Base-by-base conservation (phyloP, 2,329 filamentous ascomycete species). In the Dactylellina cionopaga region DNA sequence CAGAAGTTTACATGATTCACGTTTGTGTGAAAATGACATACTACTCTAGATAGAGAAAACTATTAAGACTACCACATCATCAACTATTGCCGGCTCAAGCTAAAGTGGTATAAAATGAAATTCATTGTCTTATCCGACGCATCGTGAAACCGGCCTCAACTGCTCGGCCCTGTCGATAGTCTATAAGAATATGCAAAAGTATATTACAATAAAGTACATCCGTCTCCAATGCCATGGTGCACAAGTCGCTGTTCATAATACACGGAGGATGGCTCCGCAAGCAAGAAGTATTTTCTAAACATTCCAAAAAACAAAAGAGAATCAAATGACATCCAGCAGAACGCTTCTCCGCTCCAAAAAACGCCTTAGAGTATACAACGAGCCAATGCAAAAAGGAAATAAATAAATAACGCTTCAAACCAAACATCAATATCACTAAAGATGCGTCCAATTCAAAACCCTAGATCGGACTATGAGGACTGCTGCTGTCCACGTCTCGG, bases 61-160 rank as follows among this genome's bases (percentile, higher is more conserved):
- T n/a, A n/a, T n/a, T n/a, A n/a, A n/a, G n/a, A n/a, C n/a, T n/a
- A n/a, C n/a, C n/a, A n/a, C n/a, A n/a, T n/a, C n/a, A n/a, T n/a
- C n/a, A n/a, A n/a, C n/a, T n/a, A n/a, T n/a, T n/a, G n/a, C n/a
- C n/a, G n/a, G n/a, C n/a, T n/a, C n/a, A n/a, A n/a, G n/a, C n/a
- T n/a, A n/a, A n/a, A n/a, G n/a, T n/a, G n/a, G n/a, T 41, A 10
- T 3, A 22, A 37, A 60, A 49, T 27, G 19, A 49, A 60, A 31
- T 29, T 9, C 17, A 19, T 37, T 39, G 7, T 9, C 19, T 11
- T 51, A 37, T n/a, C 31, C 15, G 7, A 41, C 31, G 46, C 22
- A 64, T 51, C 56, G 39, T 58, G 43, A 71, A 71, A 71, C 65
- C 65, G 49, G 39, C 56, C 37, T 35, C 5, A 60, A 25, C 25